A percentile compares a stretch with the other conserved stretches of the same genome.
These are phyloP conservation scores for Calonectria hongkongensis DNA, from an alignment of 2,329 filamentous ascomycete species.

Conservation along the genomic window DNA sequence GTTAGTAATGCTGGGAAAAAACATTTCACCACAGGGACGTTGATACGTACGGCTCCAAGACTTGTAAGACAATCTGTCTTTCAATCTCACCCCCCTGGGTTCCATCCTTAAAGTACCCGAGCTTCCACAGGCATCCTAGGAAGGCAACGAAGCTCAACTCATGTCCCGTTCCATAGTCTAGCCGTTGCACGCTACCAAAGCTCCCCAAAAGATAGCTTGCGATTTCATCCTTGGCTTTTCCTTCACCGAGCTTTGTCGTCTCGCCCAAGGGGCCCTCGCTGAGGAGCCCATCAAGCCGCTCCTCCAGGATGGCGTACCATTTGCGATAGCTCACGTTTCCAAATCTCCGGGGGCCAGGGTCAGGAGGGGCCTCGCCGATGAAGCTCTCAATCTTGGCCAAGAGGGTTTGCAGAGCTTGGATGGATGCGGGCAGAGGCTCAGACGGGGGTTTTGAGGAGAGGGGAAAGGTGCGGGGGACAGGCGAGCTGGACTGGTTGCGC, in stretches of 20 bases:
- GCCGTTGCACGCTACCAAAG: slow-evolving; percentile 90
- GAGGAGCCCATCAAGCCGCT: slow-evolving; percentile 67
- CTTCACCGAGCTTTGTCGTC: slow-evolving; percentile 56
- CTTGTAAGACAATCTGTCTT: slow-evolving; percentile 85
- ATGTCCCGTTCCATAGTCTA: slow-evolving; percentile 98
- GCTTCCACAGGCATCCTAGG: slow-evolving; percentile 91
- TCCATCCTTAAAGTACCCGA: slow-evolving; percentile 83
- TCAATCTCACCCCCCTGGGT: slow-evolving; percentile 75
- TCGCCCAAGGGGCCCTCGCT: slow-evolving; percentile 55
- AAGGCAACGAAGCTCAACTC: slow-evolving; percentile 97
- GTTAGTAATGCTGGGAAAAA: slow-evolving; percentile 13
- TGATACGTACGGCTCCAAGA: slow-evolving; percentile 85
- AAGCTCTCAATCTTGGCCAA: slow-evolving; percentile 79
- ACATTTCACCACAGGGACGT: neutral
- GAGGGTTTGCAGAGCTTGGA: slow-evolving; percentile 80
- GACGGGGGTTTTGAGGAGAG: slow-evolving; percentile 64
- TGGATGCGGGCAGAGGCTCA: slow-evolving; percentile 65
- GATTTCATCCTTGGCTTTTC: slow-evolving; percentile 79
- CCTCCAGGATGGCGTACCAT: slow-evolving; percentile 84
- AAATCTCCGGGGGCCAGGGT: slow-evolving; percentile 90
- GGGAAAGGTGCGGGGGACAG: slow-evolving; percentile 63
- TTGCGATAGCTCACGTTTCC: slow-evolving; percentile 93
- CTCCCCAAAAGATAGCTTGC: slow-evolving; percentile 86
- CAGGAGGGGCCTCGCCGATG: slow-evolving; percentile 87
- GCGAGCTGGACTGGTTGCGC: slow-evolving; percentile 65